Evolutionary conservation across 768 basidiomycete genomes (phyloP).

Genomic region (Holtermannia corniformis): DNA sequence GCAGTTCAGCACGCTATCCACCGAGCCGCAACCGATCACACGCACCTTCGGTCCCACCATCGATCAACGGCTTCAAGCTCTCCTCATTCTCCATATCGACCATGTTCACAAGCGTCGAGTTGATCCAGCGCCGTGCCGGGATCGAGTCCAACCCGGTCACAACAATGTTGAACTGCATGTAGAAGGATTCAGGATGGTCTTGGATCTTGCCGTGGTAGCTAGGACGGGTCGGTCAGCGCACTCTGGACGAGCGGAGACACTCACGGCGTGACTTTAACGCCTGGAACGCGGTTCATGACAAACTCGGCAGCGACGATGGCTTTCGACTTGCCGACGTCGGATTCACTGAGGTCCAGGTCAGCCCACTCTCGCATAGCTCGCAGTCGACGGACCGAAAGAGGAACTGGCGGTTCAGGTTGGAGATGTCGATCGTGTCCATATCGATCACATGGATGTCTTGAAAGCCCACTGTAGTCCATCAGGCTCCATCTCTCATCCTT

Average conservation of each 20-base stretch:
- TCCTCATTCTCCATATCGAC: slow-evolving; percentile 90
- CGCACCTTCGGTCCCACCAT: slow-evolving; percentile 94
- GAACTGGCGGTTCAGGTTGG: slow-evolving; percentile 96
- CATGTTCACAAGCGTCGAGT: slow-evolving; percentile 88
- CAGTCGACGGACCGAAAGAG: slow-evolving; percentile 86
- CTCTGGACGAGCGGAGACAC: slow-evolving; percentile 31
- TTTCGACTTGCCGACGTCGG: slow-evolving; percentile 86
- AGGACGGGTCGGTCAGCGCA: background rate
- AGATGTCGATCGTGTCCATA: slow-evolving; percentile 99
- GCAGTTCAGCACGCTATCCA: background rate
- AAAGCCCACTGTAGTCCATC: slow-evolving; percentile 58
- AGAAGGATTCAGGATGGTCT: slow-evolving; percentile 90
- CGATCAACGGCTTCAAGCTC: slow-evolving; percentile 89
- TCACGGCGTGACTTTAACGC: slow-evolving; percentile 93
- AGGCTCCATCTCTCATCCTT: background rate
- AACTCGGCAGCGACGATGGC: slow-evolving; percentile 90
- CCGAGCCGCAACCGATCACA: background rate
- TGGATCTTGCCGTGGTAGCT: slow-evolving; percentile 98
- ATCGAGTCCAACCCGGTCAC: slow-evolving; percentile 97
- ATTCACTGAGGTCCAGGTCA: slow-evolving; percentile 26
- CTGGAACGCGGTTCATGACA: slow-evolving; percentile 91
- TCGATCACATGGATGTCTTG: slow-evolving; percentile 98
- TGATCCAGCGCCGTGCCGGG: slow-evolving; percentile 96
- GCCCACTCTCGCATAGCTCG: background rate
- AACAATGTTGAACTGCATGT: slow-evolving; percentile 91